Evolutionary conservation across 768 basidiomycete genomes (phyloP).

Genomic region (Auricularia sp.): DNA sequence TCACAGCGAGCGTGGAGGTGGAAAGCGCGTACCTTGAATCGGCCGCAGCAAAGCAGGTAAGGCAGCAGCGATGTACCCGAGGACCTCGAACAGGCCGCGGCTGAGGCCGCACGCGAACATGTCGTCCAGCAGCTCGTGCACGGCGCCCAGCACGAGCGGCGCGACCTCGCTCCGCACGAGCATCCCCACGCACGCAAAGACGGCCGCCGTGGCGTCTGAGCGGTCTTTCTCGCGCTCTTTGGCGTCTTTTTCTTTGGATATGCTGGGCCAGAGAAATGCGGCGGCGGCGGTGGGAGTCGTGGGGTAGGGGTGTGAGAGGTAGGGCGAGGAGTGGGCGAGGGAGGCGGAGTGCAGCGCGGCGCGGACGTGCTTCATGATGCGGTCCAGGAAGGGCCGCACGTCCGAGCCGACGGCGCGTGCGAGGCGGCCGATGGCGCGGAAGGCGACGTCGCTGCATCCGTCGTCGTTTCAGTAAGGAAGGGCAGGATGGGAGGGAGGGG

Average conservation of each 20-base stretch:
- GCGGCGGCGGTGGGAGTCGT: not conserved
- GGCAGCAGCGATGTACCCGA: slow-evolving; percentile 71
- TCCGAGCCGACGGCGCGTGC: slow-evolving; percentile 85
- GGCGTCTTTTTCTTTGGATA: too few relatives aligned
- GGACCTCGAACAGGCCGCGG: slow-evolving; percentile 74
- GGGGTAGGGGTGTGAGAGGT: not conserved
- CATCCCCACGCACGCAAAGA: slow-evolving; percentile 71
- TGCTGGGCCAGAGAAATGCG: not conserved
- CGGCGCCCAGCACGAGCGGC: slow-evolving; percentile 85
- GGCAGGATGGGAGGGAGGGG: too few relatives aligned
- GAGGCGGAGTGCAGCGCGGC: slow-evolving; percentile 54
- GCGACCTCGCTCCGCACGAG: slow-evolving; percentile 81
- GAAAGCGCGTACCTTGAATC: not conserved
- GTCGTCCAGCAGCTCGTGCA: slow-evolving; percentile 92
- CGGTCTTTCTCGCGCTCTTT: not conserved
- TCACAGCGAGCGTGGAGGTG: not conserved
- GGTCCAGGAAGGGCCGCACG: slow-evolving; percentile 92
- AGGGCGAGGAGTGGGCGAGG: too few relatives aligned
- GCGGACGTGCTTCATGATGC: slow-evolving; percentile 83
- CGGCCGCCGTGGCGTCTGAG: not conserved
- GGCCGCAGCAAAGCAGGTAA: slow-evolving; percentile 30
- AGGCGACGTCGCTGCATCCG: slow-evolving; percentile 35
- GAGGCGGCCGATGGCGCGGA: slow-evolving; percentile 92
- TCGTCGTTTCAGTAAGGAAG: too few relatives aligned
- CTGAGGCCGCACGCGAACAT: slow-evolving; percentile 94